These are phyloP conservation scores for Umbelopsis isabellina DNA, from an alignment of 192 early-diverging fungal genomes.

Conservation along the genomic window DNA sequence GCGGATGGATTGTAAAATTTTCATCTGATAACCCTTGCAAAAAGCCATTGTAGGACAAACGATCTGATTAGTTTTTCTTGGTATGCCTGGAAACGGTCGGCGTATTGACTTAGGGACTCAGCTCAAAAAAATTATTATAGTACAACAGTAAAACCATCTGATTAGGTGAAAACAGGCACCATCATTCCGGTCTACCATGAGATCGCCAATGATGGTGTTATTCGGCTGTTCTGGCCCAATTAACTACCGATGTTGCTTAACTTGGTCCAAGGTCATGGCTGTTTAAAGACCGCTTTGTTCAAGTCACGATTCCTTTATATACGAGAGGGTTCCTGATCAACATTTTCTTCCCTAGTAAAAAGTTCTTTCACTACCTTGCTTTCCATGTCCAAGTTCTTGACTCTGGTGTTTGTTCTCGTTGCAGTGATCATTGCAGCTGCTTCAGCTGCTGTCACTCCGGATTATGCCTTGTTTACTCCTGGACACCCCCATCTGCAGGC, in stretches of 20 bases:
- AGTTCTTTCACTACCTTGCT: no score
- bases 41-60: not conserved
- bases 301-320: not conserved
- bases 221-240: not conserved
- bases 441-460: not conserved
- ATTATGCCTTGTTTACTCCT: not conserved
- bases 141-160: not conserved
- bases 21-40: not conserved
- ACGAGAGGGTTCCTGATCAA: not conserved
- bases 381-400: not conserved
- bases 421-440: not conserved
- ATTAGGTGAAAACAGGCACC: not conserved
- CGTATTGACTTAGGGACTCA: not conserved
- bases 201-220: not conserved
- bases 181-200: no score
- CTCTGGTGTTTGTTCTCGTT: not conserved
- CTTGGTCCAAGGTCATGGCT: not conserved
- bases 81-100: not conserved
- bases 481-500: not conserved
- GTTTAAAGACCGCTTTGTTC: conserved; percentile 3
- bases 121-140: not conserved
- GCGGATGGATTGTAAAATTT: not conserved
- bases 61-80: conserved; percentile 15
- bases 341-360: not conserved
- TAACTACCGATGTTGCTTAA: not conserved